A percentile compares a stretch with the other conserved stretches of the same genome.
These are phyloP conservation scores for Globisporangium nagaii DNA, from an alignment of 352 stramenopile species.

Conservation along the genomic window DNA sequence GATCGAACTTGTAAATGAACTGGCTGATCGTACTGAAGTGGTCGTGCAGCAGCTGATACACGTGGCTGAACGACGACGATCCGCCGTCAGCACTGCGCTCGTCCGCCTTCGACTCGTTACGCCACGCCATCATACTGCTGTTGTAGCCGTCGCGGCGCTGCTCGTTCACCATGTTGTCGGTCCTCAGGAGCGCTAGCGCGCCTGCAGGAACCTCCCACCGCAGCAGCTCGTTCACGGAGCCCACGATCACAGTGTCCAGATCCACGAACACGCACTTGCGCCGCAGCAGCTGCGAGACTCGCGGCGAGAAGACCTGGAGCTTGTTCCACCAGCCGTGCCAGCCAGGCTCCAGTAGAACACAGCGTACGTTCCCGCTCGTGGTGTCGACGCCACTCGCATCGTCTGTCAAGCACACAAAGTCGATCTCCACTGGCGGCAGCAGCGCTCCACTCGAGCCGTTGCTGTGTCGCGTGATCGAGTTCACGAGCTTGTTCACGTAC, in stretches of 20 bases:
- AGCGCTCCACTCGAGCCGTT: background rate
- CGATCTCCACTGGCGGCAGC: slow-evolving; percentile 9
- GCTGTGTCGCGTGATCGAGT: slow-evolving; percentile 29
- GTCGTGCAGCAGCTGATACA: slow-evolving; percentile 35
- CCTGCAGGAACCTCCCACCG: slow-evolving; percentile 8
- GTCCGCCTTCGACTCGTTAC: slow-evolving; percentile 4
- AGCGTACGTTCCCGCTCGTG: slow-evolving; percentile 15
- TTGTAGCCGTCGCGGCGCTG: slow-evolving; percentile 56
- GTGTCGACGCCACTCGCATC: slow-evolving; percentile 30
- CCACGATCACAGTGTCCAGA: slow-evolving; percentile 72
- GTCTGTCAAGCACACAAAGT: slow-evolving; percentile 74
- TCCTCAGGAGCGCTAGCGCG: slow-evolving; percentile 35
- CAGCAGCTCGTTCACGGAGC: slow-evolving; percentile 28
- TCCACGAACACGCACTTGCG: slow-evolving; percentile 56
- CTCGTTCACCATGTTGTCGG: slow-evolving; percentile 69
- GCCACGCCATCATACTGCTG: slow-evolving; percentile 71
- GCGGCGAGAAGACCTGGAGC: slow-evolving; percentile 47
- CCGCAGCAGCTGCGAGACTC: slow-evolving; percentile 8
- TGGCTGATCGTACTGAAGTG: slow-evolving; percentile 31
- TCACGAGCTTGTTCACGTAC: slow-evolving; percentile 80
- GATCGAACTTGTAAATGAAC: slow-evolving; percentile 85
- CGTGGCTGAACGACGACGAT: slow-evolving; percentile 6
- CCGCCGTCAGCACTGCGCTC: background rate
- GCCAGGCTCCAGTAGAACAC: slow-evolving; percentile 19
- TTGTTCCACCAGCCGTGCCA: slow-evolving; percentile 85